These are phyloP conservation scores for Salix suchowensis DNA, from an alignment of 345 rosid genomes.

Conservation along the genomic window DNA sequence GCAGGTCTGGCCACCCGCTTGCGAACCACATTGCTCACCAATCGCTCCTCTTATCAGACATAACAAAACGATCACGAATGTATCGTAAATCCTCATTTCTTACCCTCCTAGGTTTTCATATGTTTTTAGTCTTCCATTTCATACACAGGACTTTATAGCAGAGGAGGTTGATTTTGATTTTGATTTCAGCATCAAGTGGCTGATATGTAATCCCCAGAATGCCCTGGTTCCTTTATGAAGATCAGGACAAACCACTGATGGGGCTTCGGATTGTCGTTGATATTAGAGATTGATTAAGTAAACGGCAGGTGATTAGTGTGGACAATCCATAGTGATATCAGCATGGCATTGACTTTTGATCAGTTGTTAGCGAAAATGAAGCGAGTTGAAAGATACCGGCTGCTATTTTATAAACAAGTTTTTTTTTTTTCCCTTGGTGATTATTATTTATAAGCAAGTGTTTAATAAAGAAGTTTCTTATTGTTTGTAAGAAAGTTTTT, in stretches of 20 bases:
- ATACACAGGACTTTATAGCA: not conserved
- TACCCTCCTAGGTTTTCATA: not conserved
- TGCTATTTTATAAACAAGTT: too few species aligned
- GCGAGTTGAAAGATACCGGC: too few species aligned
- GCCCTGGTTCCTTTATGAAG: not conserved
- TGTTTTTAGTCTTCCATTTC: not conserved
- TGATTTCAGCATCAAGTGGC: not conserved
- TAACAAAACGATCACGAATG: not conserved
- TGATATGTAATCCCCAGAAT: not conserved
- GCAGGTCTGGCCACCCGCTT: conserved; percentile 25
- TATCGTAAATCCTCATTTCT: not conserved
- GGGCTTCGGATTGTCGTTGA: too few species aligned
- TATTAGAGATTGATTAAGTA: too few species aligned
- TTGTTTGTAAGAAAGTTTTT: too few species aligned
- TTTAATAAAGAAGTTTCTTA: too few species aligned
- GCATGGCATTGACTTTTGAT: too few species aligned
- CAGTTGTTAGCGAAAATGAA: too few species aligned
- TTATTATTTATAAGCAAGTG: too few species aligned
- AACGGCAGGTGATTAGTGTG: too few species aligned
- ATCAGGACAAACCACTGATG: not conserved
- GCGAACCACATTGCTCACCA: conserved; percentile 17
- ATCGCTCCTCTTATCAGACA: not conserved
- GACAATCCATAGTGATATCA: too few species aligned
- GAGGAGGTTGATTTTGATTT: not conserved
- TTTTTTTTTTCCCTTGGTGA: too few species aligned